Conservation (phyloP, 306 rosid species). For the Heteromeles arbutifolia region DNA sequence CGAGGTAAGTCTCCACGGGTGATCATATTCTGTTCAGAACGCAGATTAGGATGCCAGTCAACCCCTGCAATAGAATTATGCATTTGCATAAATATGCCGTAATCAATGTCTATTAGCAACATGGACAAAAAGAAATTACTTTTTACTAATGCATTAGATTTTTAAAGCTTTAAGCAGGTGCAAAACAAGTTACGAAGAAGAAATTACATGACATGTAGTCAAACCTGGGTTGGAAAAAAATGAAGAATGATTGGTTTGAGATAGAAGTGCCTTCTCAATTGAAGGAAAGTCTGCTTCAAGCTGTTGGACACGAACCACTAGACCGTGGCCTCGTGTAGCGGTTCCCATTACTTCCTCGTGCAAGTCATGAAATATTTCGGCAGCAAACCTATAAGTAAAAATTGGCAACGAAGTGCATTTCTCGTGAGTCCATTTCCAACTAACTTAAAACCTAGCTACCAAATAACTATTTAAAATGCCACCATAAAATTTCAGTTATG, state of each 20-base stretch:
- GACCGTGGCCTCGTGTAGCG: constrained; percentile 76
- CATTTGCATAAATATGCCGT: background rate
- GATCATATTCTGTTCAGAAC: constrained; percentile 52
- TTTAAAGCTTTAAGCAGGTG: background rate
- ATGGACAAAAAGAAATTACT: background rate
- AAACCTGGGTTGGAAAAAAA: constrained; percentile 66
- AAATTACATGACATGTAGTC: constrained; percentile 15
- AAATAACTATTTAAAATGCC: background rate
- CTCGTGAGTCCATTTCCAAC: background rate
- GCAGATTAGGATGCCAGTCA: constrained; percentile 88
- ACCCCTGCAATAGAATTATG: constrained; percentile 51
- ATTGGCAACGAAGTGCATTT: background rate
- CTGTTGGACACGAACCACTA: constrained; percentile 82
- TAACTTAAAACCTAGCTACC: background rate
- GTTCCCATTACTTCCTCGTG: constrained; percentile 96
- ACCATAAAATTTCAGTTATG: background rate
- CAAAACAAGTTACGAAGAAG: constrained; percentile 9
- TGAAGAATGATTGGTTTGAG: constrained; percentile 58
- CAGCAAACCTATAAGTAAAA: constrained; percentile 64
- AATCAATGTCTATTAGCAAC: background rate
- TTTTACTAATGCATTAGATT: background rate
- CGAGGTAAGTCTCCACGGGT: constrained; percentile 85
- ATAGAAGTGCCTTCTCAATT: constrained; percentile 67
- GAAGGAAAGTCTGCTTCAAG: constrained; percentile 94
- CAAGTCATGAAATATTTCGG: constrained; percentile 86